Evolutionary conservation across 2,329 filamentous ascomycete genomes (phyloP).

Genomic region (Talaromyces sp.): DNA sequence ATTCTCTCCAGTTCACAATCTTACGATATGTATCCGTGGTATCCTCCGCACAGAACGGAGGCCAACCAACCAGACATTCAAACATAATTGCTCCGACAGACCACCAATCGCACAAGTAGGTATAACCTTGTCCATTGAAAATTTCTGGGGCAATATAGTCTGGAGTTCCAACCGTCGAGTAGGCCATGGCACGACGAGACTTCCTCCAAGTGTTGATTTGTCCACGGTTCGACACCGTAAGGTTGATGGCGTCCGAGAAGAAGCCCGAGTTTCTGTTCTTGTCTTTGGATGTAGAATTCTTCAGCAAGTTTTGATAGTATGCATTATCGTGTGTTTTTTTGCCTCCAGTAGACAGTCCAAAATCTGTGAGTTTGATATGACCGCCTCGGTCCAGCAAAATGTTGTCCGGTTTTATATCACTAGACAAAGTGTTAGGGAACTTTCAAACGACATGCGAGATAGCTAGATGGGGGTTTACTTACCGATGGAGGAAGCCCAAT

Average conservation of each 20-base stretch:
- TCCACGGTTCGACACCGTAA: conserved; percentile 94
- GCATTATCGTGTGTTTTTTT: conserved; percentile 97
- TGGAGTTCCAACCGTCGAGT: conserved; percentile 95
- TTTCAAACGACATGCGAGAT: background rate
- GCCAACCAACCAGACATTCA: conserved; percentile 97
- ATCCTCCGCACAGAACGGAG: conserved; percentile 96
- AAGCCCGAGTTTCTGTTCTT: conserved; percentile 89
- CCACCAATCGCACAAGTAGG: conserved; percentile 99
- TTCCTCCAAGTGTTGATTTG: conserved; percentile 99
- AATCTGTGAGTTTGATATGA: conserved; percentile 97
- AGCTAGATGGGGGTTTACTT: conserved; percentile 33
- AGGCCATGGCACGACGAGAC: conserved; percentile 90
- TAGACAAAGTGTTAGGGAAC: conserved; percentile 31
- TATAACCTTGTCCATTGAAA: conserved; percentile 93
- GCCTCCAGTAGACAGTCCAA: conserved; percentile 94
- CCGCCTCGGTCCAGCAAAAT: conserved; percentile 92
- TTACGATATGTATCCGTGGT: conserved; percentile 97
- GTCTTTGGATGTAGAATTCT: conserved; percentile 65
- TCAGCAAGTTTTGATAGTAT: conserved; percentile 94
- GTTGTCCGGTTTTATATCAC: conserved; percentile 99
- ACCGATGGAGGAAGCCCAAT: conserved; percentile 97
- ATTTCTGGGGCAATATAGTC: conserved; percentile 99
- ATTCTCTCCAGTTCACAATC: conserved; percentile 97
- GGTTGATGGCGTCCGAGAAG: conserved; percentile 86
- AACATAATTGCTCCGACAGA: conserved; percentile 99